Percentiles rank a stretch among this genome's conserved stretches.
phyloP scores from a whole-genome alignment of 768 basidiomycete genomes.

The Pleurotus ostreatus region DNA sequence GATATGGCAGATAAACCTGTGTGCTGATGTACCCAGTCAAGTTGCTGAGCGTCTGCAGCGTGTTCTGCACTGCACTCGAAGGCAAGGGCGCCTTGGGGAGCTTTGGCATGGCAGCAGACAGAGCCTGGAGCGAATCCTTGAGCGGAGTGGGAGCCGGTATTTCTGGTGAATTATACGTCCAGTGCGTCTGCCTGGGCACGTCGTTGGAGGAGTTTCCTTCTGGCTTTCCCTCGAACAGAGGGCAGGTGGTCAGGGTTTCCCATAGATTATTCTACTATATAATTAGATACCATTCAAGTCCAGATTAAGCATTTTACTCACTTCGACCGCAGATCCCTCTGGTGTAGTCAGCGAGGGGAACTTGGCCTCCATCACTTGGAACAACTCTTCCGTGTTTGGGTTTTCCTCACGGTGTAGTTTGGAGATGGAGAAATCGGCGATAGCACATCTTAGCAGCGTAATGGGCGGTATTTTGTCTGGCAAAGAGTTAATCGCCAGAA shows the following conservation, averaged over 20 bases:
- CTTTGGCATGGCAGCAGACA: slow-evolving; percentile 31
- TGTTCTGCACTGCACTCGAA: slow-evolving; percentile 48
- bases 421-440: slow-evolving; percentile 43
- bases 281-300: slow-evolving; percentile 1
- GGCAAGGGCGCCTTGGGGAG: not conserved
- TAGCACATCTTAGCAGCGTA: slow-evolving; percentile 60
- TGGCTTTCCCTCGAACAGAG: slow-evolving; percentile 36
- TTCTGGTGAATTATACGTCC: slow-evolving; percentile 34
- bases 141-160: slow-evolving; percentile 33
- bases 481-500: slow-evolving; percentile 24
- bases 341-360: slow-evolving; percentile 54
- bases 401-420: slow-evolving; percentile 31
- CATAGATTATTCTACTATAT: slow-evolving; percentile 48
- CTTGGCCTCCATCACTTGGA: slow-evolving; percentile 51
- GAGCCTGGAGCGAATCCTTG: slow-evolving; percentile 28
- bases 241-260: slow-evolving; percentile 51
- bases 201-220: slow-evolving; percentile 12
- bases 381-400: slow-evolving; percentile 57
- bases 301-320: slow-evolving; percentile 20
- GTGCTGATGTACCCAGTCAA: slow-evolving; percentile 79
- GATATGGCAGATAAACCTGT: slow-evolving; percentile 53
- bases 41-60: slow-evolving; percentile 62
- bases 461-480: slow-evolving; percentile 39
- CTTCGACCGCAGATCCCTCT: slow-evolving; percentile 53
- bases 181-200: slow-evolving; percentile 19